A percentile compares a stretch with the other conserved stretches of the same genome.
phyloP scores from a whole-genome alignment of 768 basidiomycete species.

The Gloeopeniophorella convolvens region DNA sequence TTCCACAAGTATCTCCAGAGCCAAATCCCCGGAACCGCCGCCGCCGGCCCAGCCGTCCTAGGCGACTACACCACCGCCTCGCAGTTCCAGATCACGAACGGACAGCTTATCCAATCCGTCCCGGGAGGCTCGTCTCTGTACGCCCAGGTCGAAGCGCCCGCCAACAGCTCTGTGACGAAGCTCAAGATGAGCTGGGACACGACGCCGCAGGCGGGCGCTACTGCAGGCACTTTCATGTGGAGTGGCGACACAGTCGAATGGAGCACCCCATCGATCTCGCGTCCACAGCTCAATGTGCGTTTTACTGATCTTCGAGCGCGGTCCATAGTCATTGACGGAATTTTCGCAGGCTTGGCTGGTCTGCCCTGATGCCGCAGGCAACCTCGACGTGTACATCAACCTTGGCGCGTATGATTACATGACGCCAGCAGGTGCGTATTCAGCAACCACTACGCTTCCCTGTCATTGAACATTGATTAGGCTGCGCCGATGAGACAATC shows the following conservation, averaged over 20 bases:
- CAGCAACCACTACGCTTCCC: background rate
- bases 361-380: constrained; percentile 42
- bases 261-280: constrained; percentile 41
- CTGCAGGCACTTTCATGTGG: constrained; percentile 41
- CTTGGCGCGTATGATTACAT: constrained; percentile 47
- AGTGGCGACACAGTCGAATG: constrained; percentile 56
- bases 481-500: constrained; percentile 54
- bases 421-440: constrained; percentile 37
- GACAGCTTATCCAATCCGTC: constrained; percentile 47
- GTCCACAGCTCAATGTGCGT: constrained; percentile 49
- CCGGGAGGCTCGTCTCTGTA: constrained; percentile 39
- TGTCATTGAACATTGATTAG: constrained; percentile 17
- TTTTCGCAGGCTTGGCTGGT: constrained; percentile 56
- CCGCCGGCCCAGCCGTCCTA: constrained; percentile 46
- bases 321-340: background rate
- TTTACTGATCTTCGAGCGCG: background rate
- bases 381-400: constrained; percentile 44
- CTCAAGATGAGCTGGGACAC: constrained; percentile 44
- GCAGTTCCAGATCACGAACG: constrained; percentile 49
- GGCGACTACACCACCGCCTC: constrained; percentile 45
- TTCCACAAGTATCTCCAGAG: constrained; percentile 60
- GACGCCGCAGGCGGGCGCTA: constrained; percentile 40
- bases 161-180: constrained; percentile 41
- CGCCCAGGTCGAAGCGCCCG: constrained; percentile 41
- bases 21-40: constrained; percentile 35